Evolutionary conservation across 805 yeast genomes (phyloP).

Genomic region (Saturnispora quitensis): DNA sequence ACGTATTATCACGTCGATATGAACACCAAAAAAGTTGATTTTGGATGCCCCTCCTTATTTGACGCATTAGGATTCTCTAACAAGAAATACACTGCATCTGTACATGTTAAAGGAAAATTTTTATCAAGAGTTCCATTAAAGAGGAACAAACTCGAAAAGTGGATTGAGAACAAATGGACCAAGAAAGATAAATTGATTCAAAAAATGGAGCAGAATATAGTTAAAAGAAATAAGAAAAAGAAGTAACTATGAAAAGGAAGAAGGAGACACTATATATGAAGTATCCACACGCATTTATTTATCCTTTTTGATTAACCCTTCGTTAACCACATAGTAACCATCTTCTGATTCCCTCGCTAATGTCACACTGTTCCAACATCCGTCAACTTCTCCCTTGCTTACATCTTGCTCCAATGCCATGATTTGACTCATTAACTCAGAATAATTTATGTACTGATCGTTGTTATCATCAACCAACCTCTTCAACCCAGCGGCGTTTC

Average conservation of each 20-base stretch:
- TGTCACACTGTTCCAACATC: constrained; percentile 35
- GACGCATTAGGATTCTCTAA: constrained; percentile 30
- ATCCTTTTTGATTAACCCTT: constrained; percentile 35
- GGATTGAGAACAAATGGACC: constrained; percentile 69
- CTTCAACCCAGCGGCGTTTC: constrained; percentile 14
- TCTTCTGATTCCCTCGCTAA: constrained; percentile 28
- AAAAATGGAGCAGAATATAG: constrained; percentile 26
- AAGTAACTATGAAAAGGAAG: background rate
- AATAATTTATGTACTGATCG: constrained; percentile 21
- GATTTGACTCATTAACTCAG: constrained; percentile 24
- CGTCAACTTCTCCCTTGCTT: constrained; percentile 33
- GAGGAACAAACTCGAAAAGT: constrained; percentile 52
- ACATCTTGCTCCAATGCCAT: constrained; percentile 15
- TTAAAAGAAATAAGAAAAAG: constrained; percentile 4
- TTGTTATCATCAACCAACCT: constrained; percentile 24
- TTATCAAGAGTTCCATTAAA: constrained; percentile 42
- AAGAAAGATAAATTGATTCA: constrained; percentile 51
- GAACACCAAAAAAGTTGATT: constrained; percentile 13
- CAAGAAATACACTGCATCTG: constrained; percentile 25
- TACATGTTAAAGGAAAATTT: constrained; percentile 41
- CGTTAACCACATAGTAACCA: constrained; percentile 36
- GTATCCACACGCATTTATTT: constrained; percentile 12
- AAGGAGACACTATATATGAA: background rate
- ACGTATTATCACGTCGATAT: constrained; percentile 28
- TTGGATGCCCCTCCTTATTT: constrained; percentile 29